These are phyloP conservation scores for Colletotrichum tropicale DNA, from an alignment of 2,329 filamentous ascomycete species.

Conservation along the genomic window DNA sequence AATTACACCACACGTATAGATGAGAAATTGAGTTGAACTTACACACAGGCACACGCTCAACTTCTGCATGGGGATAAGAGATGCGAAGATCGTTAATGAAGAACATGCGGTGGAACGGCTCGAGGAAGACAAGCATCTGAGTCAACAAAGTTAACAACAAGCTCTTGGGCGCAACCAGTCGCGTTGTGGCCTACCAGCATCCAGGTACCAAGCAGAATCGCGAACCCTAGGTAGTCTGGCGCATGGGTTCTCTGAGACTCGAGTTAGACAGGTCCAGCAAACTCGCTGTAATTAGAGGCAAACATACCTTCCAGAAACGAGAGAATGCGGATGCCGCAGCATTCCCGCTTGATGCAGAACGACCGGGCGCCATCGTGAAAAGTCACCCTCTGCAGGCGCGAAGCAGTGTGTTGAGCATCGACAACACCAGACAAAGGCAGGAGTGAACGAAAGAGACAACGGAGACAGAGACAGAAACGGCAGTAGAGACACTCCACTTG, in stretches of 20 bases:
- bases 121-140: constrained; percentile 71
- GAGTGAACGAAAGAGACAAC: not conserved
- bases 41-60: constrained; percentile 84
- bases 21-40: constrained; percentile 37
- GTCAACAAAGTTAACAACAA: constrained; percentile 23
- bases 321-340: constrained; percentile 35
- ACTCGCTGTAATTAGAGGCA: not conserved
- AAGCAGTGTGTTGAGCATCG: constrained; percentile 42
- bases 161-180: constrained; percentile 23
- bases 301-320: constrained; percentile 52
- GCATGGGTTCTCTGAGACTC: constrained; percentile 75
- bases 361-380: constrained; percentile 41
- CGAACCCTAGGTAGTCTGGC: constrained; percentile 84
- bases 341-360: constrained; percentile 17
- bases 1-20: not conserved
- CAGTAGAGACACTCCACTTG: not conserved
- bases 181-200: constrained; percentile 52
- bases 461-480: not conserved
- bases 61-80: constrained; percentile 82
- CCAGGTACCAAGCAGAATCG: constrained; percentile 71
- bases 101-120: constrained; percentile 95
- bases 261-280: constrained; percentile 2
- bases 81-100: constrained; percentile 83
- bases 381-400: constrained; percentile 48
- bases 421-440: not conserved